phyloP scores from a whole-genome alignment of 805 yeast species.

The Monosporozyma solicola region DNA sequence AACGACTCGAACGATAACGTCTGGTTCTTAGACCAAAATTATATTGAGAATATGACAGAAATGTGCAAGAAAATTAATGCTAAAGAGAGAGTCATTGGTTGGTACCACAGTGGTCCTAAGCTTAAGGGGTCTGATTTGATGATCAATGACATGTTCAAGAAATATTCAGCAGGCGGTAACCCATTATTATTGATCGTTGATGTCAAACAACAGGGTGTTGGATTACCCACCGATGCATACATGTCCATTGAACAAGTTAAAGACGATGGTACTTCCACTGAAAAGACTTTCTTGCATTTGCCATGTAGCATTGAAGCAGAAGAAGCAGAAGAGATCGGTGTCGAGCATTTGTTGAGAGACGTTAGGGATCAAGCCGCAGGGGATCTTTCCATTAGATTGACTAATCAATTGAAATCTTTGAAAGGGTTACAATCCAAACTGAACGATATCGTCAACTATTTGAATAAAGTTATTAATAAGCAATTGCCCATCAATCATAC shows the following conservation, averaged over 20 bases:
- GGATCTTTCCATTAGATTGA: constrained; percentile 71
- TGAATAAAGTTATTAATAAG: constrained; percentile 61
- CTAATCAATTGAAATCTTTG: constrained; percentile 81
- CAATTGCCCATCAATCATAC: constrained; percentile 81
- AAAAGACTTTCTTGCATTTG: constrained; percentile 84
- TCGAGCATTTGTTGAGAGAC: constrained; percentile 89
- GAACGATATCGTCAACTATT: constrained; percentile 65
- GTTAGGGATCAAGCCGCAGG: constrained; percentile 97
- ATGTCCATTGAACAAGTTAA: constrained; percentile 90
- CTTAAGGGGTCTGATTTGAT: constrained; percentile 79
- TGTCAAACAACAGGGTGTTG: constrained; percentile 72
- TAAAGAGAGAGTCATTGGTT: constrained; percentile 91
- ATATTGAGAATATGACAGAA: constrained; percentile 90
- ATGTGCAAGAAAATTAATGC: constrained; percentile 98
- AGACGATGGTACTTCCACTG: constrained; percentile 90
- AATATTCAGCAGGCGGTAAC: constrained; percentile 51
- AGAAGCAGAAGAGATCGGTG: constrained; percentile 99
- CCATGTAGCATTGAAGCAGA: constrained; percentile 93
- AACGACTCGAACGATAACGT: constrained; percentile 85
- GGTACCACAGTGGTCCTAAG: constrained; percentile 98
- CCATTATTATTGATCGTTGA: constrained; percentile 88
- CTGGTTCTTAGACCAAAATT: constrained; percentile 96
- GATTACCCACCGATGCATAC: constrained; percentile 94
- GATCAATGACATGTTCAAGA: constrained; percentile 83
- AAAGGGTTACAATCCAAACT: constrained; percentile 77